Evolutionary conservation across 768 basidiomycete genomes (phyloP).

Genomic region (Kwoniella botswanensis): DNA sequence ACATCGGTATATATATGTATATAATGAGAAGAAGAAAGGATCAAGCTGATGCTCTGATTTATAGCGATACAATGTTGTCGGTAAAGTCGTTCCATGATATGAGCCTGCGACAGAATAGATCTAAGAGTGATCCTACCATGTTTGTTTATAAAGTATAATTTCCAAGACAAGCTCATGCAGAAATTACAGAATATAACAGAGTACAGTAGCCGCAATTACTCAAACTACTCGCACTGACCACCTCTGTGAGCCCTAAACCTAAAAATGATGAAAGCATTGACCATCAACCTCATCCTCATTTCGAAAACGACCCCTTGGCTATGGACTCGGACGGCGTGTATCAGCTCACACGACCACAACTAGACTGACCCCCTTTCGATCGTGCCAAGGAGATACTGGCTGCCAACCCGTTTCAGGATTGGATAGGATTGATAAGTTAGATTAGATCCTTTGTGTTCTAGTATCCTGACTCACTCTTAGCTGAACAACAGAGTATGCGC

Average conservation of each 20-base stretch:
- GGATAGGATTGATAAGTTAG: too few species aligned
- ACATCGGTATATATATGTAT: background rate
- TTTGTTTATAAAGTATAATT: background rate
- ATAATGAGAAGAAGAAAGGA: background rate
- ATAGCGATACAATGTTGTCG: slow-evolving; percentile 87
- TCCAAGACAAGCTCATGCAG: background rate
- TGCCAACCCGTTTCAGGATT: too few species aligned
- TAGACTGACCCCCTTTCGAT: too few species aligned
- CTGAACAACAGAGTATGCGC: too few species aligned
- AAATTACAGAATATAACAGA: background rate
- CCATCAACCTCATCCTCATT: background rate
- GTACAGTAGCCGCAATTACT: too few species aligned
- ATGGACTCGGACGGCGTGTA: too few species aligned
- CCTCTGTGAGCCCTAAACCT: background rate
- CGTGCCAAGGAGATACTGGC: too few species aligned
- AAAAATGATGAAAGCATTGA: background rate
- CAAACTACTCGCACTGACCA: background rate
- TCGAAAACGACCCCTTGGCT: background rate
- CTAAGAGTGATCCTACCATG: background rate
- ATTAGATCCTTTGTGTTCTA: too few species aligned
- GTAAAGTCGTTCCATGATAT: slow-evolving; percentile 62
- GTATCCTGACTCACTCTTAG: too few species aligned
- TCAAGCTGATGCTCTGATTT: background rate
- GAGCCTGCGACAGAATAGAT: background rate
- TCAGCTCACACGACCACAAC: background rate